A percentile compares a stretch with the other conserved stretches of the same genome.
These are phyloP conservation scores for Chlorokybus atmophyticus DNA, from an alignment of 139 green algal species.

Conservation along the genomic window DNA sequence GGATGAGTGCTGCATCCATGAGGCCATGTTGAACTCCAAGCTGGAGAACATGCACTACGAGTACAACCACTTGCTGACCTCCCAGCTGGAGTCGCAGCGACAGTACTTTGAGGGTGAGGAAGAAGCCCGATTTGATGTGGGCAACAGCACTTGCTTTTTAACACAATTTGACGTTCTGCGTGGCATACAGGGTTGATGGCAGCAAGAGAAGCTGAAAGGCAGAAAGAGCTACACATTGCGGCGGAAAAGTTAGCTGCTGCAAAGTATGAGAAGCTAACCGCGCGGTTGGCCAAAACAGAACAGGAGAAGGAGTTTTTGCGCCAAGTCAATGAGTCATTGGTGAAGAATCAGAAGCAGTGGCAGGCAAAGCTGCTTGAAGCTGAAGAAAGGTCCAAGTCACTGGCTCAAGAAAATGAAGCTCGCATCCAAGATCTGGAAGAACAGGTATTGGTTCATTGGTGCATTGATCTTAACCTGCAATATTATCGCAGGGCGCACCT, in stretches of 20 bases:
- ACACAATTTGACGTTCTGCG: too few species aligned
- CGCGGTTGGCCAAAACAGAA: slow-evolving; percentile 5
- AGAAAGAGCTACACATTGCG: slow-evolving; percentile 2
- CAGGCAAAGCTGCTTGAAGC: slow-evolving; percentile 14
- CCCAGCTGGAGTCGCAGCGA: slow-evolving; percentile 81
- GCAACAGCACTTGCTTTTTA: too few species aligned
- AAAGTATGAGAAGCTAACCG: slow-evolving; percentile 20
- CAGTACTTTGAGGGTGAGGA: too few species aligned
- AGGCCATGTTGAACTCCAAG: slow-evolving; percentile 44
- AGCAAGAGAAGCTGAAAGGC: slow-evolving; percentile 5
- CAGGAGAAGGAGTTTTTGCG: slow-evolving; percentile 21
- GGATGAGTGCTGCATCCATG: slow-evolving; percentile 39
- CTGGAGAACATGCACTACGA: slow-evolving; percentile 41
- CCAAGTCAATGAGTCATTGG: slow-evolving; percentile 19
- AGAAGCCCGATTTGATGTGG: too few species aligned
- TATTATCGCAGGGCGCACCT: background rate
- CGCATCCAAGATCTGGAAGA: slow-evolving; percentile 21
- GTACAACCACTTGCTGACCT: slow-evolving; percentile 82
- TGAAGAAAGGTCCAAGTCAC: slow-evolving; percentile 15
- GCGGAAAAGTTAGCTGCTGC: slow-evolving; percentile 5
- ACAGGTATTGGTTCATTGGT: slow-evolving; percentile 16
- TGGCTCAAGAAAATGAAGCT: background rate
- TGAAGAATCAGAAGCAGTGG: slow-evolving; percentile 26
- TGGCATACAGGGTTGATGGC: too few species aligned
- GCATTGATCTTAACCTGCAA: slow-evolving; percentile 5